Percentiles rank a stretch among this genome's conserved stretches.
phyloP scores from a whole-genome alignment of 129 eudicot species.

The Logfia minima region DNA sequence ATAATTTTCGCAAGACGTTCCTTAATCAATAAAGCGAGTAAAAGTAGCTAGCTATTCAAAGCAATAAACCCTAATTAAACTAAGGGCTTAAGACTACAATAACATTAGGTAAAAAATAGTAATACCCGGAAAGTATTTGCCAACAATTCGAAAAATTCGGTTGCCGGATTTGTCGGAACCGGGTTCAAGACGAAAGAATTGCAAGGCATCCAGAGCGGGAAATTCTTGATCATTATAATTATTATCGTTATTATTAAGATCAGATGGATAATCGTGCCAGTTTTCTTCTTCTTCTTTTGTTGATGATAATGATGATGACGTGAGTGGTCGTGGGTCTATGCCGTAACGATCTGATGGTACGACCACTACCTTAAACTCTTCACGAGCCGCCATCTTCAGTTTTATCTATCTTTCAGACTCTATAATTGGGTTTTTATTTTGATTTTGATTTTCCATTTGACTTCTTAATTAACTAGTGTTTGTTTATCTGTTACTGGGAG shows the following conservation, averaged over 20 bases:
- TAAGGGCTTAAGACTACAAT: not conserved
- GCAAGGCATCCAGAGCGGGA: constrained; percentile 77
- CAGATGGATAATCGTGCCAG: constrained; percentile 80
- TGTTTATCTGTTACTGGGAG: no score
- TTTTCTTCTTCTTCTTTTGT: constrained; percentile 31
- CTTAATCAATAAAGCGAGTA: no score
- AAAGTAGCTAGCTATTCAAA: no score
- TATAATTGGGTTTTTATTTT: no score
- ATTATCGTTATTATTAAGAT: not conserved
- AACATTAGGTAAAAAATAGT: not conserved
- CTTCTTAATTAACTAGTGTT: no score
- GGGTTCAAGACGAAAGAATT: constrained; percentile 60
- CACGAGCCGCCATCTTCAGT: constrained; percentile 17
- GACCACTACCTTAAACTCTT: constrained; percentile 87
- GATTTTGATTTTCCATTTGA: no score
- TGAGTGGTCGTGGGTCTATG: constrained; percentile 67
- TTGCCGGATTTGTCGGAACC: constrained; percentile 70
- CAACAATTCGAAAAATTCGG: constrained; percentile 82
- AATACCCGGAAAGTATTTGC: constrained; percentile 86
- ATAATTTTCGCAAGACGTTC: no score
- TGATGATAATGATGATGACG: constrained; percentile 21
- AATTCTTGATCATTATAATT: constrained; percentile 52
- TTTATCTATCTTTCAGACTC: no score
- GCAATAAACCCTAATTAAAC: not conserved
- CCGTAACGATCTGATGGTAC: constrained; percentile 75